Evolutionary conservation across 768 basidiomycete species (phyloP), one percentile per base, ranked within the genome.

Genomic region (Boletus rubescentipes): DNA sequence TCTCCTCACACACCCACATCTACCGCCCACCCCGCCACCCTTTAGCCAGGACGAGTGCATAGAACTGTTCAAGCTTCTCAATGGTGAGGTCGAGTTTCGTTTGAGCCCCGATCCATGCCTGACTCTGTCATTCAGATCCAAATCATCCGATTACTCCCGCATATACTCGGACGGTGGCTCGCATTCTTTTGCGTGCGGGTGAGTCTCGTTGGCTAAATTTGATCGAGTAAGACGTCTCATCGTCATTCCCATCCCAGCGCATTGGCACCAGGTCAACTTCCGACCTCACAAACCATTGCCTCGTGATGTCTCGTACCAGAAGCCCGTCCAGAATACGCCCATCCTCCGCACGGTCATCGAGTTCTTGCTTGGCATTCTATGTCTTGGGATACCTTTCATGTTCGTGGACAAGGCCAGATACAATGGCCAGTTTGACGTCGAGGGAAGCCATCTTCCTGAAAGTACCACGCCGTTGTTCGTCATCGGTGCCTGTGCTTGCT

Each of bases 1-100:
- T 41, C 70, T 91, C 11, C 77, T 91, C 9, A 84, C 86, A 1
- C 77, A 84, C 14, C 73, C 83, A 11, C 76, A 76, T 23, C 46
- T 53, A 3, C 40, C 49, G 37, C 73, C 78, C 1, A 68, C 79
- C 15, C 77, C 83, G 2, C 79, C 88, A 1, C 88, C 90, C 0
- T 92, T 93, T 67, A 77, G 77, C 7, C 86, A 86, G 53, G 84
- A 83, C 15, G 91, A 93, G 67, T 92, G 88, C 60, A 83, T 86
- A 47, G 87, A 91, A 58, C 76, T 93, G 38, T 80, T 84, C 66
- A 75, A 70, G 15, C 70, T 92, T 14, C 75, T 93, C 30, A 70
- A 64, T 9, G 70, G 70, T 72, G 45, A 37, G 68, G 8, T 18
- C 14, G 12, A 48, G 43, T 14, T 54, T 35, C 30, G 14, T 40